Evolutionary conservation across 495 filamentous ascomycete genomes (phyloP), one percentile per base, ranked within the genome.

Genomic region (Talaromyces nanjingensis): DNA sequence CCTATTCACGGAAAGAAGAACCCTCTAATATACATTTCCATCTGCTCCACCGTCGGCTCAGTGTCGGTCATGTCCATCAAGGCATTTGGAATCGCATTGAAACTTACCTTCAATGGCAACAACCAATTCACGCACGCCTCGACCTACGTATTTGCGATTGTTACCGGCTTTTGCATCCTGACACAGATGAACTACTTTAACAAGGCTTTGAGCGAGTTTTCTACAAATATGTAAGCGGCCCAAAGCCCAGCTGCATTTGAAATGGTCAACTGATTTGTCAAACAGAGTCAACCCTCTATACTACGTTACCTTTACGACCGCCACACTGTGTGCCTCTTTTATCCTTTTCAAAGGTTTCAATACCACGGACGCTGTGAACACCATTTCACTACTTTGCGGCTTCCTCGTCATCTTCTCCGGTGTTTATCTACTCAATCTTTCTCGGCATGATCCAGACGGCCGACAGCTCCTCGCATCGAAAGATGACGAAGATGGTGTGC

Each of bases 141-240:
- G 55, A 98, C 94, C 56, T 98, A 98, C 70, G 93, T 97, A 55
- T 98, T 98, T 71, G 86, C 90, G 70, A 97, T 98, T 68, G 87
- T 98, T 45, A 92, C 91, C 0, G 83, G 79, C 3, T 91, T 96
- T 65, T 98, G 94, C 78, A 98, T 98, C 73, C 74, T 98, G 59
- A 97, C 92, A 20, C 94, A 98, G 78, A 96, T 98, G 96, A 98
- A 98, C 76, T 98, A 98, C 75, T 96, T 98, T 75, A 98, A 98
- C 81, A 98, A 98, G 76, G 94, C 94, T 31, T 81, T 98, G 67
- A 96, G 91, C 76, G 91, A 96, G 70, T 98, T 97, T 77, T 92
- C 91, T 16, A 97, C 96, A 27, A 93, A 92, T 62, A 92, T 98
- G 93, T 97, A 85, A 76, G 88, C 77, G 14, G 55, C 42, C 18